Base-by-base conservation (phyloP, 2,329 filamentous ascomycete genomes). In the Ilyonectria sp. region DNA sequence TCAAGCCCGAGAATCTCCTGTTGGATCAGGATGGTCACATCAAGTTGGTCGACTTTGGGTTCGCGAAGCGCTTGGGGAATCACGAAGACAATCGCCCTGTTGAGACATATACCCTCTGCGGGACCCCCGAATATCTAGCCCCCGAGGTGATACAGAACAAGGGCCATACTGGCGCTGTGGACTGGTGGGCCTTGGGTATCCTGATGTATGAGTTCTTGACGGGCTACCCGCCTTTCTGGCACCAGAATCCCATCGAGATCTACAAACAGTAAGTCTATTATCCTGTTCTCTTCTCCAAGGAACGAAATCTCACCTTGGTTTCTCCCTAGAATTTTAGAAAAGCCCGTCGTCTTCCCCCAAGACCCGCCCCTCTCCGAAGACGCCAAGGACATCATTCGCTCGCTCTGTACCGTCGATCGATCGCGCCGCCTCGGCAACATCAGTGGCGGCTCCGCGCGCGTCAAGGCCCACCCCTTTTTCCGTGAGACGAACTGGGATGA, bases 121-220 rank as follows among this genome's bases (percentile, higher is more conserved):
- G 93, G 57, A 95, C 93, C 2, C 93, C 93, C 52, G 93, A 95
- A 78, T 95, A 95, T 79, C 89, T 95, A 52, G 93, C 93, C 2
- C 93, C 93, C 6, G 93, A 95, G 82, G 93, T 95, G 47, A 95
- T 95, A 73, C 90, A 94, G 71, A 94, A 94, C 78, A 94, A 93
- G 78, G 93, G 92, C 13, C 90, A 92, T 76, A 91, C 89, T 3
- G 90, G 89, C 2, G 92, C 93, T 15, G 93, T 95, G 40, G 93
- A 95, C 83, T 95, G 93, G 93, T 95, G 93, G 93, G 93, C 93
- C 0, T 85, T 96, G 72, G 93, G 93, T 29, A 94, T 95, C 72
- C 81, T 96, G 63, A 91, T 95, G 66, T 95, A 94, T 79, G 93
- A 96, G 78, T 95, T 95, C 77, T 83, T 95, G 55, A 94, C 93